Percentiles rank a stretch among this genome's conserved stretches.
Evolutionary conservation across 2,329 filamentous ascomycete species (phyloP).

Genomic region (Diaporthe nobilis): DNA sequence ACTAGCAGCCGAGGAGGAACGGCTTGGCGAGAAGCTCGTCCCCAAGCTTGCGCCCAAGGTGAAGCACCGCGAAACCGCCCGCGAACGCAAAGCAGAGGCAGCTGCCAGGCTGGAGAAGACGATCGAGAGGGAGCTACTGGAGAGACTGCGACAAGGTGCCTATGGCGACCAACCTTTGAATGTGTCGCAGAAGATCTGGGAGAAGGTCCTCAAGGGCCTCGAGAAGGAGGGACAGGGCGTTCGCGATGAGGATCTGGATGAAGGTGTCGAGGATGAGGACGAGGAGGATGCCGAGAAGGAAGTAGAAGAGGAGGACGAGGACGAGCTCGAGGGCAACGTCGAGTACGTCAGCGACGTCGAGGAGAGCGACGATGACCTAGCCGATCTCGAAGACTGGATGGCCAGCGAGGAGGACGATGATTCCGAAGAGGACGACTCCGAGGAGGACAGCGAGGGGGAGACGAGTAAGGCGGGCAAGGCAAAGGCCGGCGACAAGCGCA

Average conservation of each 20-base stretch:
- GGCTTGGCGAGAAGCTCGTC: conserved; percentile 89
- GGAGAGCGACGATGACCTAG: conserved; percentile 83
- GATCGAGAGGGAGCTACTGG: conserved; percentile 95
- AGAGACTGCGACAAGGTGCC: conserved; percentile 89
- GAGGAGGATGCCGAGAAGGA: conserved; percentile 78
- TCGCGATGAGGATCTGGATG: conserved; percentile 89
- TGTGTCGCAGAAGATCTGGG: conserved; percentile 95
- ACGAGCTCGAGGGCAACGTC: conserved; percentile 83
- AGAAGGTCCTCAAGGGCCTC: conserved; percentile 92
- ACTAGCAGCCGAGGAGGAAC: conserved; percentile 89
- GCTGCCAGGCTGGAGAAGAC: conserved; percentile 95
- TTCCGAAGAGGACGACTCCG: conserved; percentile 69
- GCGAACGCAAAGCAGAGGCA: conserved; percentile 78
- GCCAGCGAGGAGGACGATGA: conserved; percentile 79
- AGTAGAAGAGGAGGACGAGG: conserved; percentile 73
- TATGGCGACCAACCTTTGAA: conserved; percentile 97
- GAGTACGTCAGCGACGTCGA: conserved; percentile 96
- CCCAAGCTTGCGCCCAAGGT: conserved; percentile 94
- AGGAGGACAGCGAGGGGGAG: conserved; percentile 56
- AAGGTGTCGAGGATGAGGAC: conserved; percentile 85
- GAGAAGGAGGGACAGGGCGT: conserved; percentile 88
- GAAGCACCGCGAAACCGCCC: conserved; percentile 78
- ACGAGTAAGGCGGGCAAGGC: conserved; percentile 64
- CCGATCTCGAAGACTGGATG: conserved; percentile 93
- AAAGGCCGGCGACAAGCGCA: conserved; percentile 69